Evolutionary conservation across 2,329 filamentous ascomycete genomes (phyloP).

Genomic region (Colletotrichum nymphaeae): DNA sequence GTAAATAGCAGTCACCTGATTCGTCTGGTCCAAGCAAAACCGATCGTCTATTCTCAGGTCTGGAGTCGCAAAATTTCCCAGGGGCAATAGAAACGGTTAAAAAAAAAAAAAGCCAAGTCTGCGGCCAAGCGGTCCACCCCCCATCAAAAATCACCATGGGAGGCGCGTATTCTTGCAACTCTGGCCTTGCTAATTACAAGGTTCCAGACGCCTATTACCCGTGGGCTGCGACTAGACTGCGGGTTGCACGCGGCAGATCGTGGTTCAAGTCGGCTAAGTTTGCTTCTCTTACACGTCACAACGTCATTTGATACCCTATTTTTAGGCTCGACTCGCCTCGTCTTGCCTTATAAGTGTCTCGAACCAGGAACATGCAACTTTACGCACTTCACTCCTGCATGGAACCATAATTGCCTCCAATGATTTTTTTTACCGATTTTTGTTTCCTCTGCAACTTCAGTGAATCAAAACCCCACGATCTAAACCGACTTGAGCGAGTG

Average conservation of each 20-base stretch:
- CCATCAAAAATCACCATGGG: background rate
- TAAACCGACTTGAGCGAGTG: background rate
- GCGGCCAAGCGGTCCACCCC: background rate
- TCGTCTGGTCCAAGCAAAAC: background rate
- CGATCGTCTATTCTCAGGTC: background rate
- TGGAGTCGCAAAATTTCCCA: background rate
- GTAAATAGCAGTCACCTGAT: background rate
- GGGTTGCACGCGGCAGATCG: conserved; percentile 17
- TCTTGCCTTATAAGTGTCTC: conserved; percentile 27
- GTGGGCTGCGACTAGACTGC: conserved; percentile 14
- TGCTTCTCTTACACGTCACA: conserved; percentile 32
- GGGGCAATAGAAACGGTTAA: background rate
- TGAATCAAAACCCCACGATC: background rate
- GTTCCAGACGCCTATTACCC: conserved; percentile 22
- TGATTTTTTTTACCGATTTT: conserved; percentile 15
- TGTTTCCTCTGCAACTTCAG: conserved; percentile 2
- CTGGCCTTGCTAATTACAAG: conserved; percentile 24
- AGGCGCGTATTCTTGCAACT: conserved; percentile 8
- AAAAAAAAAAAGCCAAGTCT: conserved; percentile 20
- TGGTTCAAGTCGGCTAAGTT: conserved; percentile 32
- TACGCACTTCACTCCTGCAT: conserved; percentile 29
- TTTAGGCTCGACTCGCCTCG: conserved; percentile 31
- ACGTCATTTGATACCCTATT: conserved; percentile 27
- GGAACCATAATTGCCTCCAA: conserved; percentile 25
- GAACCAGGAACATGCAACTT: conserved; percentile 30